Evolutionary conservation across 2,329 filamentous ascomycete species (phyloP), one percentile per base, ranked within the genome.

Genomic region (Microascus cirrosus): DNA sequence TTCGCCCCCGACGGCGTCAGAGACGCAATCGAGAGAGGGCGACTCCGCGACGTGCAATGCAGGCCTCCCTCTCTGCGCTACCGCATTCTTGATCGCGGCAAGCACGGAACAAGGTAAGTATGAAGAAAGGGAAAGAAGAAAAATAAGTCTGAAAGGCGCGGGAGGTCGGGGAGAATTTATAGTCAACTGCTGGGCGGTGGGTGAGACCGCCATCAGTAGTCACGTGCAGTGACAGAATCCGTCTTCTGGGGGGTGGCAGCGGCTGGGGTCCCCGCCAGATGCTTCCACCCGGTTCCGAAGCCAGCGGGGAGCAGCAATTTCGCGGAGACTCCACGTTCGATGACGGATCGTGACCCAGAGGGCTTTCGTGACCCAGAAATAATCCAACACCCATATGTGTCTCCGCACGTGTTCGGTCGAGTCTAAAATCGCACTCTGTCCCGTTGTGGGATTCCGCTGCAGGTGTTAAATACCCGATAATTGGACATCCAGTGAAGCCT

Each of bases 1-100:
- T 77, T 50, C 72, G 68, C 72, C 71, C 69, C 71, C 74, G 71
- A 77, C 74, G 76, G 75, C 72, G 73, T 72, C 71, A 70, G 76
- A 77, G 74, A 74, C 39, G 72, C 74, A 77, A 76, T 77, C 70
- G 72, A 77, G 70, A 64, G 66, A 68, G 70, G 69, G 70, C 65
- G 70, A 74, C 74, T 70, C 75, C 76, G 71, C 75, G 74, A 67
- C 75, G 76, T 79, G 75, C 75, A 76, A 77, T 79, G 75, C 75
- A 78, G 75, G 74, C 70, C 70, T 70, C 68, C 72, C 71, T 64
- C 64, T 66, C 71, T 76, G 71, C 68, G 64, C 63, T 59, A 64
- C 64, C 66, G 68, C 62, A 66, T 72, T 74, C 72, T 62, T 78
- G 76, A 79, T 67, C 75, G 65, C 50, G 66, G 68, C 65, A 18